Conservation (phyloP, 495 filamentous ascomycete species). For the Podospora comata region DNA sequence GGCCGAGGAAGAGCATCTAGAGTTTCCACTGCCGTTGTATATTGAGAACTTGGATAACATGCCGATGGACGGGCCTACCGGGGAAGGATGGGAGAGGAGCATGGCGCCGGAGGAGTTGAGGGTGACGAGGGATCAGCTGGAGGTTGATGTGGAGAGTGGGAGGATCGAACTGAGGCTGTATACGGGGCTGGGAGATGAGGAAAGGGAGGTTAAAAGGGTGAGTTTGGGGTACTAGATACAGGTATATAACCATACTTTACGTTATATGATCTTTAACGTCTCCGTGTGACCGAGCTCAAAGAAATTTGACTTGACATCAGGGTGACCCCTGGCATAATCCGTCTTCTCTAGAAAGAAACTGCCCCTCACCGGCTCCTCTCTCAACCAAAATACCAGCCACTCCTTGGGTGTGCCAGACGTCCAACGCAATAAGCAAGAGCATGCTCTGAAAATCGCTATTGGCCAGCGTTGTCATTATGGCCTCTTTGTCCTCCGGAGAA, state of each 20-base stretch:
- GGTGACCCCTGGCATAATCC: neutral
- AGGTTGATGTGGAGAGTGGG: neutral
- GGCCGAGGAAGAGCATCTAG: conserved; percentile 23
- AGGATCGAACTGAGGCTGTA: neutral
- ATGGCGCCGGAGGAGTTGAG: neutral
- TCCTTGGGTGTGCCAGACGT: neutral
- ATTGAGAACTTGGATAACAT: neutral
- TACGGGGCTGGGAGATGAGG: neutral
- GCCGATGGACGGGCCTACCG: neutral
- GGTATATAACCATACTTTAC: too few relatives aligned
- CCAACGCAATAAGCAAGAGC: neutral
- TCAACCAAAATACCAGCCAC: neutral
- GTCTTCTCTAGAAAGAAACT: neutral
- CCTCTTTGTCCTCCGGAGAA: neutral
- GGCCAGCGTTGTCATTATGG: neutral
- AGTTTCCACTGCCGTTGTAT: conserved; percentile 11
- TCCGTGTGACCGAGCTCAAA: neutral
- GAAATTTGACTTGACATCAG: neutral
- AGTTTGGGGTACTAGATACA: neutral
- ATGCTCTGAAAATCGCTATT: neutral
- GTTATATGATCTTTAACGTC: neutral
- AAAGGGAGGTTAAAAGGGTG: neutral
- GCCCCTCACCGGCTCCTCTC: neutral
- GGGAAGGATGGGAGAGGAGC: neutral
- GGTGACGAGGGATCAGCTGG: neutral